These are phyloP conservation scores for Aspergillus sp. DNA, from an alignment of 2,329 filamentous ascomycete genomes.

Conservation along the genomic window DNA sequence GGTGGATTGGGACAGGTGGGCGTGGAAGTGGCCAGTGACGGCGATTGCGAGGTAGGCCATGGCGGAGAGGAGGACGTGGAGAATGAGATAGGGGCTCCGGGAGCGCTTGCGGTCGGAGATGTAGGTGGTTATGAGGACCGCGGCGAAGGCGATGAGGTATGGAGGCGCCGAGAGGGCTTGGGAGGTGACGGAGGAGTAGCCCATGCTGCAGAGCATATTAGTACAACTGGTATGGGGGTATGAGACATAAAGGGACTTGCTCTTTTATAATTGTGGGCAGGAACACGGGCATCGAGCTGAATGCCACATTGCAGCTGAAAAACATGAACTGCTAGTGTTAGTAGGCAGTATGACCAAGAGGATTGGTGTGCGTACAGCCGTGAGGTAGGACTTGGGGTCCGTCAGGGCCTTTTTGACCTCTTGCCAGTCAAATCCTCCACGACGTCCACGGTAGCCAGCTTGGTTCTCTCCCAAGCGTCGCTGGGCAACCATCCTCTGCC, in stretches of 20 bases:
- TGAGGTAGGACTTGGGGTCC: constrained; percentile 65
- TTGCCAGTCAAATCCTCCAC: constrained; percentile 37
- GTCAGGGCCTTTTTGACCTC: constrained; percentile 51
- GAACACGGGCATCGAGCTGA: constrained; percentile 79
- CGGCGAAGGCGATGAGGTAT: constrained; percentile 64
- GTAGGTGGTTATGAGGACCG: constrained; percentile 62
- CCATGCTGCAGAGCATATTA: constrained; percentile 44
- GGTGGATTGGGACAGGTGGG: constrained; percentile 19
- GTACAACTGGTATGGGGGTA: too few relatives aligned
- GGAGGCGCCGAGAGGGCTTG: constrained; percentile 76
- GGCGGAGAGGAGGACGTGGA: constrained; percentile 61
- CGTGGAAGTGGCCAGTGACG: constrained; percentile 39
- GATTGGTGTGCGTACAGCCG: constrained; percentile 41
- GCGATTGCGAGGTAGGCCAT: constrained; percentile 54
- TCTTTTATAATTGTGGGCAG: constrained; percentile 68
- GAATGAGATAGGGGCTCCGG: constrained; percentile 58
- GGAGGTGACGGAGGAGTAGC: constrained; percentile 55
- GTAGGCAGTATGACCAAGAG: background rate
- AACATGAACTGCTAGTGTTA: constrained; percentile 54
- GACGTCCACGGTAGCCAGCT: constrained; percentile 22
- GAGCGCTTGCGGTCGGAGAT: constrained; percentile 58
- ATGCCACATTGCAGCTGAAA: constrained; percentile 80
- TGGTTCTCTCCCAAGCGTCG: constrained; percentile 54
- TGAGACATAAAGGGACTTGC: constrained; percentile 24
- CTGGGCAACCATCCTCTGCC: constrained; percentile 61